phyloP scores from a whole-genome alignment of 2,329 filamentous ascomycete genomes.

The Gaeumannomyces sp. region DNA sequence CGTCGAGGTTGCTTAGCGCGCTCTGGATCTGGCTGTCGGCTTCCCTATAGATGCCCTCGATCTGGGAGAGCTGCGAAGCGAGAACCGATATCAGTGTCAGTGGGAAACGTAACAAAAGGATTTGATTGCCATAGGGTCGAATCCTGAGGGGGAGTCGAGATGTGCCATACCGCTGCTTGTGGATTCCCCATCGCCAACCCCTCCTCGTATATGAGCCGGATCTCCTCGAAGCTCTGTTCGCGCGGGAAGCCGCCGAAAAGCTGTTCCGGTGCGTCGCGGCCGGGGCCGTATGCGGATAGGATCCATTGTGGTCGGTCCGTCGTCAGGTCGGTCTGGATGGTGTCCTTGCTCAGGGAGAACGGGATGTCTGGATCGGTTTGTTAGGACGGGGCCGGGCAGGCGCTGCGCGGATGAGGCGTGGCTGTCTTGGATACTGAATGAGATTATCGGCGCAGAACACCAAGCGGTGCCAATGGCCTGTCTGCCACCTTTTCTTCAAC shows the following conservation, averaged over 20 bases:
- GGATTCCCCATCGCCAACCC: conserved; percentile 55
- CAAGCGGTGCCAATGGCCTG: conserved; percentile 19
- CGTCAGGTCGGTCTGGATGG: conserved; percentile 61
- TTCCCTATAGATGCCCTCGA: conserved; percentile 55
- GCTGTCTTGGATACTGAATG: neutral
- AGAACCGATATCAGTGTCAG: neutral
- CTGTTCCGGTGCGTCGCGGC: conserved; percentile 69
- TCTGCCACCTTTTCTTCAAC: conserved; percentile 2
- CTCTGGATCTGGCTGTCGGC: conserved; percentile 66
- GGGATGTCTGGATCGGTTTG: conserved; percentile 18
- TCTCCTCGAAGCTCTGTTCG: conserved; percentile 85
- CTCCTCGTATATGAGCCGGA: conserved; percentile 66
- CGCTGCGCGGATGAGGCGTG: neutral
- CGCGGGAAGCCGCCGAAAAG: conserved; percentile 73
- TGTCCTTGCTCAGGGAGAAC: conserved; percentile 50
- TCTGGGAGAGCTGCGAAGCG: conserved; percentile 48
- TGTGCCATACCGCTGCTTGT: conserved; percentile 41
- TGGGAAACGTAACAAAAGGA: neutral
- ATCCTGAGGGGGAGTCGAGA: neutral
- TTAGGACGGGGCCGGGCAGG: neutral
- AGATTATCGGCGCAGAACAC: neutral
- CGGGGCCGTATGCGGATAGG: conserved; percentile 78
- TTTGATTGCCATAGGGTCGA: neutral
- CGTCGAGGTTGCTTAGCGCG: conserved; percentile 62
- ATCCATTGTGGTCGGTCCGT: conserved; percentile 76